Evolutionary conservation across 2,329 filamentous ascomycete species (phyloP), one percentile per base, ranked within the genome.

Genomic region (Paecilomyces sp.): DNA sequence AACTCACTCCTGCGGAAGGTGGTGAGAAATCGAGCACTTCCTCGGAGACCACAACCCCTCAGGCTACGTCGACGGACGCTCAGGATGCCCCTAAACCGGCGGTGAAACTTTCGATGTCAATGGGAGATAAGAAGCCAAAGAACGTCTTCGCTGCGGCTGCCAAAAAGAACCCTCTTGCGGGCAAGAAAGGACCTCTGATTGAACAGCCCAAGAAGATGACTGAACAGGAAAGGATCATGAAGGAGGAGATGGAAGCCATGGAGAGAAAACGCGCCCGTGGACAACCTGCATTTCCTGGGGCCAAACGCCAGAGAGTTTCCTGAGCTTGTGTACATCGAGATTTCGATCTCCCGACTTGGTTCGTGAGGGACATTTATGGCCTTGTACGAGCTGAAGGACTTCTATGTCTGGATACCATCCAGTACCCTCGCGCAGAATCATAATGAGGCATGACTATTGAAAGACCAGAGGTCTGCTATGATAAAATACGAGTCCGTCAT

Each of bases 151-250:
- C 82, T 0, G 68, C 72, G 9, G 76, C 76, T 2, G 78, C 75
- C 28, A 86, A 84, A 71, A 92, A 91, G 77, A 93, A 92, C 64
- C 86, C 87, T 0, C 77, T 91, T 1, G 82, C 83, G 1, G 77
- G 82, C 2, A 91, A 91, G 74, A 91, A 90, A 71, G 82, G 80
- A 11, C 76, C 84, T 3, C 70, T 73, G 22, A 71, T 75, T 58
- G 85, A 85, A 62, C 83, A 83, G 58, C 87, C 86, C 1, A 91
- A 90, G 80, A 94, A 90, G 69, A 93, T 96, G 84, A 93, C 89
- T 68, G 91, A 95, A 70, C 88, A 88, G 2, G 91, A 93, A 75
- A 83, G 88, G 57, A 95, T 94, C 68, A 96, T 96, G 92, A 90
- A 88, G 74, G 88, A 90, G 67, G 89, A 92, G 70, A 74, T 76